phyloP scores from a whole-genome alignment of 2,329 filamentous ascomycete species.

The Xylaria sp. region DNA sequence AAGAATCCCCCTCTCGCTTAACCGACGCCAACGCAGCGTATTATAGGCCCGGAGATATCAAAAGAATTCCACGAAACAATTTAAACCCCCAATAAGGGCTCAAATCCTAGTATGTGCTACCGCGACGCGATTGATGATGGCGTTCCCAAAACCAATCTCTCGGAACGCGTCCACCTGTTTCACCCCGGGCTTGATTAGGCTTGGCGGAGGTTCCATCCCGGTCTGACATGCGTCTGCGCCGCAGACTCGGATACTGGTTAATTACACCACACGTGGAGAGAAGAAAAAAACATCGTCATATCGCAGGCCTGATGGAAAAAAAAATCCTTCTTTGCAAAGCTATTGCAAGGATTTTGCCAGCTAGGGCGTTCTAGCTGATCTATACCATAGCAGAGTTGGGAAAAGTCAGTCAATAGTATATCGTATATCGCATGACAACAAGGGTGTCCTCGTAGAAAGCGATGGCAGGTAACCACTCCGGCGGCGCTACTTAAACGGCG shows the following conservation, averaged over 20 bases:
- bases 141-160: constrained; percentile 21
- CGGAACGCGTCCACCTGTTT: constrained; percentile 18
- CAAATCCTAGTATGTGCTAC: neutral
- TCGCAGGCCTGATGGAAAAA: neutral
- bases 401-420: neutral
- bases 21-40: neutral
- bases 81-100: neutral
- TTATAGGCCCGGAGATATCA: neutral
- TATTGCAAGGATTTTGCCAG: neutral
- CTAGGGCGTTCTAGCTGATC: neutral
- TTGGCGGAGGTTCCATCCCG: constrained; percentile 29
- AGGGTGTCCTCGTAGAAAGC: neutral
- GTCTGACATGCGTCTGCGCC: constrained; percentile 32
- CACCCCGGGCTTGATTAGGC: constrained; percentile 6
- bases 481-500: neutral
- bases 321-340: neutral
- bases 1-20: neutral
- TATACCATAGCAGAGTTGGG: neutral
- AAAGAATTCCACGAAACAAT: neutral
- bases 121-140: constrained; percentile 1
- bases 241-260: constrained; percentile 19
- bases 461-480: constrained; percentile 5
- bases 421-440: neutral
- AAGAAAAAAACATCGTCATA: constrained; percentile 4
- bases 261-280: constrained; percentile 18